Evolutionary conservation across 768 basidiomycete species (phyloP), one percentile per base, ranked within the genome.

Genomic region (Daedalea quercina): DNA sequence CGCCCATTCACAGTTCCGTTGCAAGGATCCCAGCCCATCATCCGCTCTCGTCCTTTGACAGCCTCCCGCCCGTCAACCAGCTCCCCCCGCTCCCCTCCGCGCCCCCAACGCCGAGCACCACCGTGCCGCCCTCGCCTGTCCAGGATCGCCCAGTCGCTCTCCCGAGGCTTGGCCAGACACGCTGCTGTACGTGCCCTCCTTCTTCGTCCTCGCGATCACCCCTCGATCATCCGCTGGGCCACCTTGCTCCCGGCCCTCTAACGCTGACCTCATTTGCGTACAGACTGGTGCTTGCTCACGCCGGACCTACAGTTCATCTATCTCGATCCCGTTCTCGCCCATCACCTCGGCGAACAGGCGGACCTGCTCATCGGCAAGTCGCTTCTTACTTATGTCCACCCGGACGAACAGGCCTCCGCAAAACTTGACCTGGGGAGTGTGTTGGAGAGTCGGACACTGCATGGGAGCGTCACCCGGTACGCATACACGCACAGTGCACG

Each of bases 281-380:
- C 67, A 90, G 88, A 91, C 72, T 93, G 90, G 90, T 72, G 87
- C 24, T 72, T 93, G 57, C 76, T 93, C 61, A 82, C 84, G n/a
- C 67, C 84, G 44, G 79, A 85, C 65, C 78, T 93, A 47, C 71
- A 78, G 47, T 90, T 90, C 69, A 79, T 92, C 55, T 91, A 89
- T 69, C 76, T 90, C 57, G 90, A 92, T 71, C 90, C 90, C 54
- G 83, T 89, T 51, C 76, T 92, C 56, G 74, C 80, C 13, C 67
- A 57, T 63, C 90, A 93, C 66, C 83, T 93, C 60, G 79, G 76
- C 34, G 76, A 80, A 48, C 82, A 92, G 67, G 84, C 87, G 0
- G 73, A 78, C n/a, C 63, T 71, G 26, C 77, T 93, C 60, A 71
- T 87, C 54, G 87, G 84, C 57, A 81, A 79, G 63, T 81, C 82